Percentiles rank a stretch among this genome's conserved stretches.
These are phyloP conservation scores for Pilaira anomala DNA, from an alignment of 192 early-diverging fungal genomes.

Conservation along the genomic window DNA sequence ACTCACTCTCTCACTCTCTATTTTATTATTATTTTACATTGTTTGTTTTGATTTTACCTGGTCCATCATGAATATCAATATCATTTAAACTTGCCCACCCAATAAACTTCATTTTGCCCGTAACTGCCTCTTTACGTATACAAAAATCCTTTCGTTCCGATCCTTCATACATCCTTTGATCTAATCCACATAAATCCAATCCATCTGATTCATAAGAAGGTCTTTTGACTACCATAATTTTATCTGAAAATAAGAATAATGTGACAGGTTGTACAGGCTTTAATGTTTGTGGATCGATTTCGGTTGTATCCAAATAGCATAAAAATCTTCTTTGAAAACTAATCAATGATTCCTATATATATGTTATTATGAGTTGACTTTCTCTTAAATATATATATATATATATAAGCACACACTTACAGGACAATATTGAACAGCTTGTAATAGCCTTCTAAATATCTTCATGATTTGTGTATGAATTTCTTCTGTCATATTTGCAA, in stretches of 20 bases:
- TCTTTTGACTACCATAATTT: conserved; percentile 30
- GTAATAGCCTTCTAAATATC: conserved; percentile 32
- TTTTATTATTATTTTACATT: too few species aligned
- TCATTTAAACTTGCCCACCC: conserved; percentile 30
- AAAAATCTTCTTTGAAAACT: conserved; percentile 30
- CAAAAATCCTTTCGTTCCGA: conserved; percentile 7
- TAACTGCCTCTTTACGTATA: conserved; percentile 17
- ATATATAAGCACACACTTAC: conserved; percentile 18
- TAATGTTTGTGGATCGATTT: conserved; percentile 20
- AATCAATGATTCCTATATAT: conserved; percentile 27
- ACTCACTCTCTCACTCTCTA: too few species aligned
- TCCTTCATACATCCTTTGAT: conserved; percentile 1
- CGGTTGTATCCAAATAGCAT: conserved; percentile 26
- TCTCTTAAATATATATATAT: background rate
- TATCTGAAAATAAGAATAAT: conserved; percentile 33
- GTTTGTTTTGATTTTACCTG: conserved; percentile 15
- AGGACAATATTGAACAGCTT: conserved; percentile 30
- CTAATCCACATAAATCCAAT: conserved; percentile 30
- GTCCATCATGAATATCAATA: conserved; percentile 24
- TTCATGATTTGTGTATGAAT: conserved; percentile 31
- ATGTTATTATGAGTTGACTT: background rate
- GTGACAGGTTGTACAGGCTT: conserved; percentile 29
- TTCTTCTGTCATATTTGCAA: conserved; percentile 36
- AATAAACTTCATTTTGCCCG: conserved; percentile 31
- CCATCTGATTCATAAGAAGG: conserved; percentile 25